These are phyloP conservation scores for Lonicera japonica DNA, from an alignment of 129 eudicot species.

Conservation along the genomic window DNA sequence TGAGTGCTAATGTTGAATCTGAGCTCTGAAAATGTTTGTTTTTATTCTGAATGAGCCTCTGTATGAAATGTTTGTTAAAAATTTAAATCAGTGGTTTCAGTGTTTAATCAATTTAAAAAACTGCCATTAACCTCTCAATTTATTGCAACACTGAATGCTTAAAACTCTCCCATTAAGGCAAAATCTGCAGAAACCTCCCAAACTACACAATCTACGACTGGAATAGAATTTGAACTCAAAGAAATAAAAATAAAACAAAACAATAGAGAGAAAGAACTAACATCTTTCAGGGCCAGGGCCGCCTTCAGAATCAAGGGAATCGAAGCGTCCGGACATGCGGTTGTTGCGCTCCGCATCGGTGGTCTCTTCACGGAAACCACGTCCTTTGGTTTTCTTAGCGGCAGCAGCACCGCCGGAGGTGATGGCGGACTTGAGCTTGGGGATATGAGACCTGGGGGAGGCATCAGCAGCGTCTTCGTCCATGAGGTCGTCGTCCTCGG, in stretches of 20 bases:
- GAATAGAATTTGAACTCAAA: too few species aligned
- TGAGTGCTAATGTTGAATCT: too few species aligned
- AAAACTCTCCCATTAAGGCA: too few species aligned
- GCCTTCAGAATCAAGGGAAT: conserved; percentile 72
- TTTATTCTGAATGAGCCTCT: too few species aligned
- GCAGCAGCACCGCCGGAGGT: conserved; percentile 43
- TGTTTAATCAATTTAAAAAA: too few species aligned
- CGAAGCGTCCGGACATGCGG: conserved; percentile 76
- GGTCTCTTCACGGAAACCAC: conserved; percentile 86
- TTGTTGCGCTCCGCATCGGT: conserved; percentile 56
- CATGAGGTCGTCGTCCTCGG: conserved; percentile 96
- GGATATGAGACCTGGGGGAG: conserved; percentile 25
- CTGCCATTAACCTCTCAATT: too few species aligned
- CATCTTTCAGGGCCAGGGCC: conserved; percentile 97
- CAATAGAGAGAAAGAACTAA: conserved; percentile 18
- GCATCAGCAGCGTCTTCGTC: conserved; percentile 71
- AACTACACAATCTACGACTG: too few species aligned
- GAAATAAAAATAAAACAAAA: background rate
- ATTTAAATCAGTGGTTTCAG: too few species aligned
- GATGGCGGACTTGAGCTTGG: conserved; percentile 78
- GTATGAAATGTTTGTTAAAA: too few species aligned
- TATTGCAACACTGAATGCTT: too few species aligned
- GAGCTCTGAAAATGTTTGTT: too few species aligned
- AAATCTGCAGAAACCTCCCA: too few species aligned
- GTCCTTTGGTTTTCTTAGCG: conserved; percentile 74